These are phyloP conservation scores for Boletellus ananas DNA, from an alignment of 768 basidiomycete genomes.

Conservation along the genomic window DNA sequence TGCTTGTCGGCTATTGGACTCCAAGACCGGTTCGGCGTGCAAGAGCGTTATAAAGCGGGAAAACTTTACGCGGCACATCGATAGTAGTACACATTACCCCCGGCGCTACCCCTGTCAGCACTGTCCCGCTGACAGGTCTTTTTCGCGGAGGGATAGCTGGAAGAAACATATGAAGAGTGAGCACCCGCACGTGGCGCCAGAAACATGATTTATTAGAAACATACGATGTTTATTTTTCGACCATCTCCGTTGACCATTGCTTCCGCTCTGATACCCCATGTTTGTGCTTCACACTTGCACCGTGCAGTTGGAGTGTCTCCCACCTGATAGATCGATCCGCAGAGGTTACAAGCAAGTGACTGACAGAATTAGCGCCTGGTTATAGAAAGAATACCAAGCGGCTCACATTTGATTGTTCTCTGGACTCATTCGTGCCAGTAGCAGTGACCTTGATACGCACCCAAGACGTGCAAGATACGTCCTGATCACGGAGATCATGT, in stretches of 20 bases:
- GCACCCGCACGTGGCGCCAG: not conserved
- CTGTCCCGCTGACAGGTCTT: slow-evolving; percentile 14
- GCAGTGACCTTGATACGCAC: no score
- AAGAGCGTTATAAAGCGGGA: not conserved
- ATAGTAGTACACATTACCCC: slow-evolving; percentile 11
- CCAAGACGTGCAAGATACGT: no score
- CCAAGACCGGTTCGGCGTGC: slow-evolving; percentile 4
- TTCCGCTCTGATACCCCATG: not conserved
- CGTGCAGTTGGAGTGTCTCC: no score
- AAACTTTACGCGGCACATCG: slow-evolving; percentile 15
- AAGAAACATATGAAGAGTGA: slow-evolving; percentile 6
- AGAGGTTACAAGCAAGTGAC: no score
- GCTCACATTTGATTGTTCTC: no score
- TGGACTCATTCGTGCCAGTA: no score
- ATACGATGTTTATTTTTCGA: not conserved
- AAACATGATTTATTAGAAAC: not conserved
- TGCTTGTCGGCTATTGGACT: slow-evolving; percentile 10
- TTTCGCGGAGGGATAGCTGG: slow-evolving; percentile 22
- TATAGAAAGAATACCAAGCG: no score
- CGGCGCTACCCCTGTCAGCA: slow-evolving; percentile 4
- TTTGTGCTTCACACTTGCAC: no score
- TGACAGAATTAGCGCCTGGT: no score
- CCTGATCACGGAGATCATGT: no score
- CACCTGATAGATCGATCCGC: no score
- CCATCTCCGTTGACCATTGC: not conserved